phyloP scores from a whole-genome alignment of 2,329 filamentous ascomycete species.

The Dactylonectria estremocensis region DNA sequence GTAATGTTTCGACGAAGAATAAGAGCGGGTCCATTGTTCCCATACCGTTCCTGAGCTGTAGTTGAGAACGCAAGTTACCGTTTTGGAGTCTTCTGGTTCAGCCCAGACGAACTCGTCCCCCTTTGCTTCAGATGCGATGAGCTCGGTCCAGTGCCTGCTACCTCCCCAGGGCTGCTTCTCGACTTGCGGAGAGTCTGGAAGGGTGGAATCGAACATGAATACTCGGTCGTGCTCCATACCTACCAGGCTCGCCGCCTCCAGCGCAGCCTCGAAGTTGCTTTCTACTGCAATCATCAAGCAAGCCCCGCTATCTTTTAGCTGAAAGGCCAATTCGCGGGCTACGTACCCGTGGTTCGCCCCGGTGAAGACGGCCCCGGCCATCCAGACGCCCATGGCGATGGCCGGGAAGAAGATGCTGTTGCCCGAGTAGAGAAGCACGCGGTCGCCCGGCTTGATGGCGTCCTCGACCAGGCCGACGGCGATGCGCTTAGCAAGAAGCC shows the following conservation, averaged over 20 bases:
- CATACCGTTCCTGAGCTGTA: conserved; percentile 79
- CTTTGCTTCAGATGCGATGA: conserved; percentile 67
- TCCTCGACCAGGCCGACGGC: conserved; percentile 76
- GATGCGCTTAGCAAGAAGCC: conserved; percentile 80
- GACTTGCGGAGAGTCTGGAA: conserved; percentile 58
- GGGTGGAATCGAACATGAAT: conserved; percentile 76
- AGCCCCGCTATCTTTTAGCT: conserved; percentile 80
- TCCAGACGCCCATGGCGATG: conserved; percentile 80
- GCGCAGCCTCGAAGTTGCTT: conserved; percentile 71
- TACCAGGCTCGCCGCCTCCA: conserved; percentile 75
- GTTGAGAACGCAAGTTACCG: conserved; percentile 78
- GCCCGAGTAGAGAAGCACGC: conserved; percentile 80
- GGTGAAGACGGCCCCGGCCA: conserved; percentile 85
- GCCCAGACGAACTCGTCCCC: conserved; percentile 76
- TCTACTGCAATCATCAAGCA: conserved; percentile 77
- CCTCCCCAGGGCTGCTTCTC: conserved; percentile 33
- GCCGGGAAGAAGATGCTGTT: conserved; percentile 83
- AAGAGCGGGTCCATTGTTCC: neutral
- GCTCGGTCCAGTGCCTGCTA: conserved; percentile 73
- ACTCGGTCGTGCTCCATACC: conserved; percentile 70
- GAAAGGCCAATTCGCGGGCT: conserved; percentile 80
- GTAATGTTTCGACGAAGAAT: neutral
- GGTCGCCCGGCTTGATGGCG: conserved; percentile 77
- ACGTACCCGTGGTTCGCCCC: conserved; percentile 81
- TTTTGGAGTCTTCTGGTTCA: conserved; percentile 65